These are phyloP conservation scores for Collybiopsis confluens DNA, from an alignment of 768 basidiomycete genomes.

Conservation along the genomic window DNA sequence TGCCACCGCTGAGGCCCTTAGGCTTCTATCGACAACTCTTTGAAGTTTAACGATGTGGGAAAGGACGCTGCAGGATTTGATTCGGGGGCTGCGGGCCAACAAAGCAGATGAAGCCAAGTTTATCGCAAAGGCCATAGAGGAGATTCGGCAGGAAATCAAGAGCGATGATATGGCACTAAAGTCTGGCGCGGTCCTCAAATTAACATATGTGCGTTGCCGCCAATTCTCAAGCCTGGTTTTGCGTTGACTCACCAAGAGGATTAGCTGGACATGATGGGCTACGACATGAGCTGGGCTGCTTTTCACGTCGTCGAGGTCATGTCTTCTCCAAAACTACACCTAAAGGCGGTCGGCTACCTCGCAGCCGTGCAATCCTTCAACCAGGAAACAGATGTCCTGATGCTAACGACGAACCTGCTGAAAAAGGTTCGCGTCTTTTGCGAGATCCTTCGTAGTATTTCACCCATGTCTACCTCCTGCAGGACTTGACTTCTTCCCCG, in stretches of 20 bases:
- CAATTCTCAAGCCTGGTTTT: background rate
- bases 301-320: constrained; percentile 98
- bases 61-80: constrained; percentile 91
- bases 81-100: constrained; percentile 92
- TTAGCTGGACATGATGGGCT: constrained; percentile 96
- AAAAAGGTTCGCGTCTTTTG: constrained; percentile 67
- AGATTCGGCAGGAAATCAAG: constrained; percentile 88
- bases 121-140: constrained; percentile 88
- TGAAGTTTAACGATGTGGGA: constrained; percentile 98
- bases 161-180: constrained; percentile 96
- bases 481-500: constrained; percentile 81
- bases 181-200: constrained; percentile 90
- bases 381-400: constrained; percentile 93
- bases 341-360: constrained; percentile 95
- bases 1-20: background rate
- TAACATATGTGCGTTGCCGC: constrained; percentile 87
- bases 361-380: constrained; percentile 89
- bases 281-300: constrained; percentile 92
- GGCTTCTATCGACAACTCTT: too few species aligned
- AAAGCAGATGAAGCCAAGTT: constrained; percentile 92
- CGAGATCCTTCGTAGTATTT: background rate
- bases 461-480: constrained; percentile 14
- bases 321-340: constrained; percentile 86
- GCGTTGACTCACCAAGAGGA: background rate
- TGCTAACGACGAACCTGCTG: constrained; percentile 92